Conservation (phyloP, 1,284 basidiomycete genomes). For the Moesziomyces parantarcticus region DNA sequence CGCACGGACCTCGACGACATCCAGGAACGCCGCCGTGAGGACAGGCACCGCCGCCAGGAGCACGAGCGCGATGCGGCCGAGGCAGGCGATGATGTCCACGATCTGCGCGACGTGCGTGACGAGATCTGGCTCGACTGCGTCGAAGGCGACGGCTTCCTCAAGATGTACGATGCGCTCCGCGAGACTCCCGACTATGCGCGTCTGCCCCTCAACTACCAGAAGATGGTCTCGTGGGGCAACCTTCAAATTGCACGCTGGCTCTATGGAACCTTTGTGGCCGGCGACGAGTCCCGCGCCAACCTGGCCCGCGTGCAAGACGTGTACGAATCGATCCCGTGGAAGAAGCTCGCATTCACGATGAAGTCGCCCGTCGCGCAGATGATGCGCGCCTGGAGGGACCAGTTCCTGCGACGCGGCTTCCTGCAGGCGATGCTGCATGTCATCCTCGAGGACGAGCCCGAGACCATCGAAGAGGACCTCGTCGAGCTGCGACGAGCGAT, state of each 20-base stretch:
- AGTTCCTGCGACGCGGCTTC: conserved; percentile 56
- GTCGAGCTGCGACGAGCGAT: conserved; percentile 51
- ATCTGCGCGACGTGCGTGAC: conserved; percentile 57
- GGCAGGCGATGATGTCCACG: conserved; percentile 61
- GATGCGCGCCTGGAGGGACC: conserved; percentile 56
- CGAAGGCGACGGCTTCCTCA: conserved; percentile 62
- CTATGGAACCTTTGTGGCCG: conserved; percentile 61
- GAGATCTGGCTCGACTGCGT: conserved; percentile 64
- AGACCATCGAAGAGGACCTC: conserved; percentile 59
- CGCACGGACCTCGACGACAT: conserved; percentile 54
- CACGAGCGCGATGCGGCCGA: conserved; percentile 57
- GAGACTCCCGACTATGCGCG: conserved; percentile 49
- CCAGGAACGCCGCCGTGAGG: conserved; percentile 51
- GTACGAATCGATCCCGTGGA: conserved; percentile 61
- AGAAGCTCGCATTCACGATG: conserved; percentile 60
- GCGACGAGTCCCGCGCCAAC: conserved; percentile 61
- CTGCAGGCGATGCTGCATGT: conserved; percentile 57
- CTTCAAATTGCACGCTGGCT: conserved; percentile 61
- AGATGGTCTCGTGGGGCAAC: conserved; percentile 62
- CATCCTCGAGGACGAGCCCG: conserved; percentile 60
- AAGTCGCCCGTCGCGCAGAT: conserved; percentile 56
- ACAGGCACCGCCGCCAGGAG: conserved; percentile 55
- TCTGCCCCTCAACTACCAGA: conserved; percentile 61
- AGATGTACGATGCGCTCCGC: conserved; percentile 56
- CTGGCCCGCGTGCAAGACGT: conserved; percentile 55